Base-by-base conservation (phyloP, 257 asterid species). In the Nicotiana tabacum region DNA sequence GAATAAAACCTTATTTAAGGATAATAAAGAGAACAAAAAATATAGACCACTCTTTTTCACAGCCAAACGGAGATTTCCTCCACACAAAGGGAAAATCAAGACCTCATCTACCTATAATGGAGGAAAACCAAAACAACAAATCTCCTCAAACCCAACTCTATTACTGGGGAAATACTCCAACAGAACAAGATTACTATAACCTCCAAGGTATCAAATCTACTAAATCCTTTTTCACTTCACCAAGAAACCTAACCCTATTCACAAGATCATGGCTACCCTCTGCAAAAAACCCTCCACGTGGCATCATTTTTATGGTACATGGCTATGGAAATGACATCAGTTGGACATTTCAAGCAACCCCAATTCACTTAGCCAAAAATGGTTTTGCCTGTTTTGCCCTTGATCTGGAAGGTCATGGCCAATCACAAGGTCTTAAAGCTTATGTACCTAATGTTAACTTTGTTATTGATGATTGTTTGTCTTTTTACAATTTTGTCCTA, bases 391-490 rank as follows among this genome's bases (percentile, higher is more conserved):
- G 96, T 81, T 95, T 93, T 81, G 94, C 97, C 89, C 90, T 93
- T n/a, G 98, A 95, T 48, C 92, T 95, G 32, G 92, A 91, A 85
- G 98, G 98, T 88, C 98, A 95, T 82, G 98, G 98, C 83, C 91
- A 69, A 58, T 95, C 98, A n/a, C 88, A 90, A 30, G 98, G 98
- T 46, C 94, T 93, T 86, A 91, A 87, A 76, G 96, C 95, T 78
- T 92, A 86, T 83, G 97, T 92, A 29, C 98, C 98, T 0, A 90
- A 87, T 83, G 91, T 93, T 15, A 96, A 93, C 85, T 78, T 78
- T 2, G 91, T 91, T 10, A 89, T 95, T 6, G 89, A 90, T 57
- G 98, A 93, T 81, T 90, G 90, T 61, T 18, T 91, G 39, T 89
- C 94, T 0, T 91, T 90, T 85, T 91, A 89, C 88, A 58, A 58